Base-by-base conservation (phyloP, 78 protist species). In the Dictyostelium brefeldianum region DNA sequence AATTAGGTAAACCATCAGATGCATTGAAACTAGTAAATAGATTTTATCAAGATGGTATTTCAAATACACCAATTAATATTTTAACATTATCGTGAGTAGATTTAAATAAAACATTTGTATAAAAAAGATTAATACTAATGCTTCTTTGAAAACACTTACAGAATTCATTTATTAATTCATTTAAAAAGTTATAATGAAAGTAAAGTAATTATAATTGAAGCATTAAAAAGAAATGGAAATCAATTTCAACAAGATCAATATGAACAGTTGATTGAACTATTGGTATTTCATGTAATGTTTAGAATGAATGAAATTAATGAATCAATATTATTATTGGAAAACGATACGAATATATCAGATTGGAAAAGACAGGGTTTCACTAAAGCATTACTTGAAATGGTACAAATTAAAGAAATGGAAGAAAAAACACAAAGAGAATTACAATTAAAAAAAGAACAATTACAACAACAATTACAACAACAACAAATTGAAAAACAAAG, bases 211-310 rank as follows among this genome's bases (percentile, higher is more conserved):
- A 77, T 87, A 48, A 25, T 62, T 15, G 87, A 62, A 62, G 73
- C 57, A 62, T 80, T 56, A 62, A 36, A 36, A 80, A 41, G 59
- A 46, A 41, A 79, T 29, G 15, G 18, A 79, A 56, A 56, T 12
- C 29, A 41, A 25, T 53, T 65, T 53, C 29, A 14, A 31, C 46
- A 51, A 18, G 65, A 59, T 15, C 78, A 77, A 22, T 65, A 77
- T 77, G 93, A 87, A 27, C 93, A 87, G 51, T 77, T 87, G 51
- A 64, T 77, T 2, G 89, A 90, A 22, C 22, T 90, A 48, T 62
- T 81, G 9, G 22, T 90, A 25, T 81, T 81, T 69, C 89, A 81
- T 69, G 43, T 90, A 6, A 73, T 90, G 87, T 90, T 90, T 81
- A 81, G 89, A 80, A 53, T 81, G 43, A 47, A 43, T 20, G 78